phyloP scores from a whole-genome alignment of 495 filamentous ascomycete species.

The Peziza echinospora region DNA sequence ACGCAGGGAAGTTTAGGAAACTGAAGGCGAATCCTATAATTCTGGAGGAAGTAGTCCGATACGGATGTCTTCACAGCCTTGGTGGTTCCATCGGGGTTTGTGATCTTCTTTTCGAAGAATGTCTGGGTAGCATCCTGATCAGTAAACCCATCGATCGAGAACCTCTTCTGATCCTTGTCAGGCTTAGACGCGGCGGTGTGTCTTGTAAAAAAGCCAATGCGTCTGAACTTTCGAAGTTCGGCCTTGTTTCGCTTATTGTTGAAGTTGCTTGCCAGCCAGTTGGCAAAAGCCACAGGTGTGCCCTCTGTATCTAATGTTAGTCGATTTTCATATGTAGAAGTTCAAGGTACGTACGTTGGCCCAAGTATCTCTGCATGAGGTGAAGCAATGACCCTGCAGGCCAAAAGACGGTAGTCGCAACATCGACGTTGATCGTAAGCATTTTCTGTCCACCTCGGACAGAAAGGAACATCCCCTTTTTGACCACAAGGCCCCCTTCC shows the following conservation, averaged over 20 bases:
- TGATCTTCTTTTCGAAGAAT: conserved; percentile 35
- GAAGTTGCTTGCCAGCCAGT: conserved; percentile 7
- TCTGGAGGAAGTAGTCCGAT: conserved; percentile 41
- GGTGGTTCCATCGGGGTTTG: conserved; percentile 22
- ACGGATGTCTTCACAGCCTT: conserved; percentile 27
- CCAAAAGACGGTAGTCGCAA: conserved; percentile 63
- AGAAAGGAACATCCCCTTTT: conserved; percentile 69
- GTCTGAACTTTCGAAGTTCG: conserved; percentile 33
- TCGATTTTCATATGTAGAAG: no score
- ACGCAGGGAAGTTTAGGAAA: conserved; percentile 44
- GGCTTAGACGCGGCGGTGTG: conserved; percentile 27
- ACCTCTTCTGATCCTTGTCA: conserved; percentile 24
- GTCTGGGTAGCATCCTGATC: conserved; percentile 32
- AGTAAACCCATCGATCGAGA: conserved; percentile 40
- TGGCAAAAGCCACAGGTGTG: no score
- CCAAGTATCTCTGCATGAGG: conserved; percentile 4
- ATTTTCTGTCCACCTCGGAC: conserved; percentile 34
- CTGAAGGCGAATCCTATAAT: conserved; percentile 38
- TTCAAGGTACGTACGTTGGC: no score
- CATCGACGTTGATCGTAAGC: conserved; percentile 62
- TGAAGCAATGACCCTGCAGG: conserved; percentile 21
- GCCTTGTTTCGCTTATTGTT: conserved; percentile 14
- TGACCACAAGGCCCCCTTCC: conserved; percentile 43
- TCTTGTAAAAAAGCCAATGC: conserved; percentile 42
- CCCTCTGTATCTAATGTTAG: no score